Base-by-base conservation (phyloP, 805 yeast species). In the Suhomyces sp. region DNA sequence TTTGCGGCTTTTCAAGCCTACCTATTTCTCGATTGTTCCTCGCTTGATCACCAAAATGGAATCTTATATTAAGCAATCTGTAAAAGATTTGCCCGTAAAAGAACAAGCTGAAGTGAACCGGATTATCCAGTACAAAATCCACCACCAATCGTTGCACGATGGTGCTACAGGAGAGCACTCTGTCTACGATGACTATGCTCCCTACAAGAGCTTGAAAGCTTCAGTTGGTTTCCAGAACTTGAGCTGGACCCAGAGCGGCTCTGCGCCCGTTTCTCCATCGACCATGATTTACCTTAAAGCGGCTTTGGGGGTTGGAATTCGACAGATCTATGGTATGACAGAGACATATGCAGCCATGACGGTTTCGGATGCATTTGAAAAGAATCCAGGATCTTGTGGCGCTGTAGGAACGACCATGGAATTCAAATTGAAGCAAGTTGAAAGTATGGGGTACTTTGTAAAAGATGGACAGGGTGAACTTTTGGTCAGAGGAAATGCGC, bases 321-420 rank as follows among this genome's bases (percentile, higher is more conserved):
- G 69, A 13, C 91, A 86, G 67, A 90, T 92, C 12, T 87, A 86
- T 24, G 71, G 71, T 2, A 46, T 66, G 48, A 59, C 70, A 0
- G 71, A 66, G 48, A 53, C 60, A 2, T 57, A 56, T 33, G 71
- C 64, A 5, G 69, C 63, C 2, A 55, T 60, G 37, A 56, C 65
- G 3, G 45, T 48, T 13, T 47, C 59, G 1, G 52, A 43, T n/a
- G 44, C 50, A 2, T 64, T 57, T 48, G 71, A 67, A 20, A 50
- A 53, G 5, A 48, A 44, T 1, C 67, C 71, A 1, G 69, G 69
- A 4, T 53, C 65, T 2, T 62, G 69, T 56, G 71, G 71, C 1
- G 40, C 60, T 21, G 50, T 59, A 3, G 57, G 60, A 3, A 48
- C 56, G 1, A 45, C 59, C 1, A 55, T 55, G 35, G 71, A 67